A percentile compares a stretch with the other conserved stretches of the same genome.
These are phyloP conservation scores for Fusarium pininemorale DNA, from an alignment of 2,329 filamentous ascomycete genomes.

Conservation along the genomic window DNA sequence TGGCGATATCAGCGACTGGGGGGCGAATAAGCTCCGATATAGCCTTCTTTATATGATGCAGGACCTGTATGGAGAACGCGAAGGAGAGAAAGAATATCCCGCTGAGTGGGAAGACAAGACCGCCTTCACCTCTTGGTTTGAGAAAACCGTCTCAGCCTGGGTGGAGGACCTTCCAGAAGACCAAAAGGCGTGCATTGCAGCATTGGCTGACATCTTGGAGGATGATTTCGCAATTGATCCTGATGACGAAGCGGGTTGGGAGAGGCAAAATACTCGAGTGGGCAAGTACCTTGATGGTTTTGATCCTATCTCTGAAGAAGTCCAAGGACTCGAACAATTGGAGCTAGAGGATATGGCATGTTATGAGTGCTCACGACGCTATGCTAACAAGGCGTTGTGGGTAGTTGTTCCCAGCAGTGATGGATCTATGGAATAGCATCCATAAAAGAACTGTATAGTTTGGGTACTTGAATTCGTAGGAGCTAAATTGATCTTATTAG, in stretches of 20 bases:
- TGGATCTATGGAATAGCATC: neutral
- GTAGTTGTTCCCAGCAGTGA: neutral
- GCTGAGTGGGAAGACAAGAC: neutral
- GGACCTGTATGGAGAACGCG: neutral
- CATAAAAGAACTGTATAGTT: accelerated
- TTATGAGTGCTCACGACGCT: too few species aligned
- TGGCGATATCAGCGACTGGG: neutral
- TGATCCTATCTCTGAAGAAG: neutral
- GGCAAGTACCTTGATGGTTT: neutral
- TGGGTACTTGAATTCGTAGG: accelerated
- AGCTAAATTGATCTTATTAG: neutral
- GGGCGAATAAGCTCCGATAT: accelerated
- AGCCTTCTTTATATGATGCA: neutral
- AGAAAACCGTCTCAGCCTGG: neutral
- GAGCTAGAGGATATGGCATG: neutral
- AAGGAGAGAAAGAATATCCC: neutral
- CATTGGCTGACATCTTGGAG: neutral
- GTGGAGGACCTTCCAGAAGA: neutral
- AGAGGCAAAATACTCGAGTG: neutral
- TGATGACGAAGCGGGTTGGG: neutral
- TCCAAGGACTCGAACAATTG: neutral
- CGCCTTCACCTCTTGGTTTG: neutral
- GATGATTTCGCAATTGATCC: accelerated
- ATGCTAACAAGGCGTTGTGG: neutral
- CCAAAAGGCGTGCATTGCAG: too few species aligned